Conservation (phyloP, 306 rosid genomes). For the Pyrus betulifolia region DNA sequence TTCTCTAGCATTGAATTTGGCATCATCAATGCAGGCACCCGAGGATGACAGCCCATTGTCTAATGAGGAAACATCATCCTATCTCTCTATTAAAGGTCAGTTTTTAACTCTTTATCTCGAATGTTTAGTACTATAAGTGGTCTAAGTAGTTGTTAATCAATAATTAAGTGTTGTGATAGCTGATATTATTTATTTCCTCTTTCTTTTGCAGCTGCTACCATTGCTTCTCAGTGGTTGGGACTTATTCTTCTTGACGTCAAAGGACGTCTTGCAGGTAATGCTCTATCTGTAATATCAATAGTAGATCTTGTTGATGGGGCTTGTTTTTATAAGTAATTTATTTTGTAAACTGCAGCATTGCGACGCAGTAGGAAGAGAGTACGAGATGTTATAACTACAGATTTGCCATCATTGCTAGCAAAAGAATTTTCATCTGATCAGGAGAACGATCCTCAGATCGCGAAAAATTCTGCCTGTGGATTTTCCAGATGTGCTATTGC, state of each 20-base stretch:
- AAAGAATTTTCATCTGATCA: constrained; percentile 60
- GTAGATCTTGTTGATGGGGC: background rate
- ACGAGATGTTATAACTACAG: constrained; percentile 64
- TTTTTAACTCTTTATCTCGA: background rate
- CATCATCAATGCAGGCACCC: constrained; percentile 47
- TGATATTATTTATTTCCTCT: constrained; percentile 14
- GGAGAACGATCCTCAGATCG: constrained; percentile 34
- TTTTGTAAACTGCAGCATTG: constrained; percentile 49
- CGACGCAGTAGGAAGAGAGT: constrained; percentile 82
- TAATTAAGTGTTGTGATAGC: background rate
- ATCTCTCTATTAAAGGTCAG: constrained; percentile 76
- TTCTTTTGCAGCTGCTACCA: constrained; percentile 78
- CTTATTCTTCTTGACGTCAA: constrained; percentile 75
- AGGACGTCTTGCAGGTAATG: constrained; percentile 82
- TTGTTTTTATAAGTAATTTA: constrained; percentile 9
- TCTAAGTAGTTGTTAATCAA: background rate
- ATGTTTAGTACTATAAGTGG: background rate
- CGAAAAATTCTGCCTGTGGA: constrained; percentile 19
- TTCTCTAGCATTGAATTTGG: constrained; percentile 42
- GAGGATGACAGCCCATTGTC: constrained; percentile 45
- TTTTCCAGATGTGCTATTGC: constrained; percentile 34
- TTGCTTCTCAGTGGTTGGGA: constrained; percentile 97
- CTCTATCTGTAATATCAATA: constrained; percentile 5
- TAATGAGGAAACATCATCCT: constrained; percentile 58
- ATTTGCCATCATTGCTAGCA: constrained; percentile 67